Conservation (phyloP, 345 rosid species). For the Camelina neglecta region DNA sequence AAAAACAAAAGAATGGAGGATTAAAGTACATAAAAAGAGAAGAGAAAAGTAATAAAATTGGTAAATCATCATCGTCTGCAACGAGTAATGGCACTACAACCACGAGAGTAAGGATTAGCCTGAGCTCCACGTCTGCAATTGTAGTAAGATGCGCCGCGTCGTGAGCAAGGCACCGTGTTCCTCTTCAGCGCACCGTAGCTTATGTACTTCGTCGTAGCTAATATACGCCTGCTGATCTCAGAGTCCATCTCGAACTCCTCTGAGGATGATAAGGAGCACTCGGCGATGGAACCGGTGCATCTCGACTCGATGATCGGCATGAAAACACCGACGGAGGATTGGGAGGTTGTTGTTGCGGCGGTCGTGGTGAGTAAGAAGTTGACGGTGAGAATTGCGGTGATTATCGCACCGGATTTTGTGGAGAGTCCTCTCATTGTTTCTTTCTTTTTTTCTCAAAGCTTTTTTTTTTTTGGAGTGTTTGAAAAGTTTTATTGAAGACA, state of each 20-base stretch:
- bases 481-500: background rate
- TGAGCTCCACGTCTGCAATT: conserved; percentile 73
- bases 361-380: conserved; percentile 28
- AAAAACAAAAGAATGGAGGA: conserved; percentile 23
- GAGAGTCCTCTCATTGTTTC: conserved; percentile 38
- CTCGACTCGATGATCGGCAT: conserved; percentile 48
- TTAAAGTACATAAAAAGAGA: background rate
- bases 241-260: conserved; percentile 64
- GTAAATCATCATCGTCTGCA: conserved; percentile 57
- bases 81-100: conserved; percentile 75
- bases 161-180: conserved; percentile 79
- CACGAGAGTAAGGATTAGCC: conserved; percentile 86
- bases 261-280: conserved; percentile 48
- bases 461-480: background rate
- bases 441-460: background rate
- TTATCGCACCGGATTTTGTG: conserved; percentile 8
- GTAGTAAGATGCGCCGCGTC: conserved; percentile 90
- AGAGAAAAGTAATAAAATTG: background rate
- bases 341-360: conserved; percentile 28
- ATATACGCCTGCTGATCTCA: conserved; percentile 82
- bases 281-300: conserved; percentile 73
- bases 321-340: conserved; percentile 42
- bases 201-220: conserved; percentile 61
- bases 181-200: conserved; percentile 88
- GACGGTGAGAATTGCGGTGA: conserved; percentile 54